These are phyloP conservation scores for Populus simonii DNA, from an alignment of 345 rosid species.

Conservation along the genomic window DNA sequence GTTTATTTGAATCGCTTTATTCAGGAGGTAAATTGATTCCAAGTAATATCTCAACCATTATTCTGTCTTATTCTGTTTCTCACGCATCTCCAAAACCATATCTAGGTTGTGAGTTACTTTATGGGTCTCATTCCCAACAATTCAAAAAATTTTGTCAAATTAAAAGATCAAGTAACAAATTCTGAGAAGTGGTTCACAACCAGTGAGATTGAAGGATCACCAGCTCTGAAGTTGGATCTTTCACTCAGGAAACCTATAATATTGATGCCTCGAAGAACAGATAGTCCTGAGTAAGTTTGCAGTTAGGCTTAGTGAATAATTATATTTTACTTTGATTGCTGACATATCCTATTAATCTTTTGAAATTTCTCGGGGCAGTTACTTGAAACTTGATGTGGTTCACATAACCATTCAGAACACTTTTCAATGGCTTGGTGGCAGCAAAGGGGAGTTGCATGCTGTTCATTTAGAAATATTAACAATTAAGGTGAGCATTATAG, in stretches of 20 bases:
- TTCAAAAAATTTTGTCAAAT: constrained; percentile 63
- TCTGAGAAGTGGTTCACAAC: constrained; percentile 86
- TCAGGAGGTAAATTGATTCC: constrained; percentile 68
- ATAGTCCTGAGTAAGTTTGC: constrained; percentile 80
- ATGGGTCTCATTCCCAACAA: constrained; percentile 80
- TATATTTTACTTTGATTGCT: background rate
- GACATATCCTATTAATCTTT: background rate
- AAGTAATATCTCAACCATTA: background rate
- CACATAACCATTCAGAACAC: constrained; percentile 82
- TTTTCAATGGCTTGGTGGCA: constrained; percentile 81
- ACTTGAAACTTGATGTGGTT: constrained; percentile 91
- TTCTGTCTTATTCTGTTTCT: constrained; percentile 29
- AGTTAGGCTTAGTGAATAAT: constrained; percentile 4
- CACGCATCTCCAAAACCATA: constrained; percentile 20
- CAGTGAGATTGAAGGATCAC: constrained; percentile 91
- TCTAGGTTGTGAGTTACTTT: constrained; percentile 80
- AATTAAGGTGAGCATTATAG: constrained; percentile 61
- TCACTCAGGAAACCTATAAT: constrained; percentile 90
- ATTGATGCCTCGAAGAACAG: constrained; percentile 89
- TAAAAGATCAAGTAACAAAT: constrained; percentile 80
- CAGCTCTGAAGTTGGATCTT: constrained; percentile 86
- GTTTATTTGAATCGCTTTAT: constrained; percentile 94
- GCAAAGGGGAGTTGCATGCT: constrained; percentile 70
- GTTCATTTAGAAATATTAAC: constrained; percentile 80
- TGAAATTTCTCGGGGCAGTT: constrained; percentile 48